Conservation (phyloP, 2,329 filamentous ascomycete species). For the Exophiala xenobiotica region DNA sequence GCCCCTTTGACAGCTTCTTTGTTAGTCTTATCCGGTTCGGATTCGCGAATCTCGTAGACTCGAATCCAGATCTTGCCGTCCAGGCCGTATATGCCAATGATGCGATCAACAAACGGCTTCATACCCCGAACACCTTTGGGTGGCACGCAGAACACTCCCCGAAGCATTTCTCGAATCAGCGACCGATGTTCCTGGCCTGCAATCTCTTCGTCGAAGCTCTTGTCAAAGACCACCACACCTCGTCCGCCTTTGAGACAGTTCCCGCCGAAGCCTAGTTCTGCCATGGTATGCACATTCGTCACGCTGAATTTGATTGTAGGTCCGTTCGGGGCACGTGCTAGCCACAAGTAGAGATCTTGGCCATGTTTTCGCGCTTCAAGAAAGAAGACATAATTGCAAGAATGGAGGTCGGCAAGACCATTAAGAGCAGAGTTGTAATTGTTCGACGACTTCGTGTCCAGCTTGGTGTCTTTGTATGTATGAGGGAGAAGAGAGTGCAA, state of each 20-base stretch:
- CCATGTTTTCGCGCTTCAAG: slow-evolving; percentile 87
- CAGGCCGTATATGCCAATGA: slow-evolving; percentile 86
- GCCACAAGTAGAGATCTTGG: slow-evolving; percentile 91
- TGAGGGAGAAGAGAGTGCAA: slow-evolving; percentile 86
- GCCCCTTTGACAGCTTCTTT: slow-evolving; percentile 30
- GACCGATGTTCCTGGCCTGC: slow-evolving; percentile 45
- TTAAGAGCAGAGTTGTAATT: slow-evolving; percentile 72
- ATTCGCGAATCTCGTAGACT: slow-evolving; percentile 87
- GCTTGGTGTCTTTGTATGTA: slow-evolving; percentile 89
- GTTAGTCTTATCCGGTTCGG: slow-evolving; percentile 45
- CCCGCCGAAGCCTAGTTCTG: slow-evolving; percentile 92
- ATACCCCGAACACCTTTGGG: slow-evolving; percentile 76
- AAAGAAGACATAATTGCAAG: slow-evolving; percentile 92
- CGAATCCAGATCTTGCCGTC: slow-evolving; percentile 96
- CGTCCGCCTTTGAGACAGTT: slow-evolving; percentile 94
- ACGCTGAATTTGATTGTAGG: slow-evolving; percentile 62
- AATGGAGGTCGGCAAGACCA: slow-evolving; percentile 74
- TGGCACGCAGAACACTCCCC: slow-evolving; percentile 88
- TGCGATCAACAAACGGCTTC: slow-evolving; percentile 94
- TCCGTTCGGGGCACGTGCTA: slow-evolving; percentile 85
- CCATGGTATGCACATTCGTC: slow-evolving; percentile 82
- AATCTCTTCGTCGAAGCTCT: slow-evolving; percentile 76
- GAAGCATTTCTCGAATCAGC: slow-evolving; percentile 78
- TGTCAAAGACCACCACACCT: slow-evolving; percentile 88
- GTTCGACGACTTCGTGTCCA: slow-evolving; percentile 79